Evolutionary conservation across 768 basidiomycete genomes (phyloP), one percentile per base, ranked within the genome.

Genomic region (Pleurotus eryngii): DNA sequence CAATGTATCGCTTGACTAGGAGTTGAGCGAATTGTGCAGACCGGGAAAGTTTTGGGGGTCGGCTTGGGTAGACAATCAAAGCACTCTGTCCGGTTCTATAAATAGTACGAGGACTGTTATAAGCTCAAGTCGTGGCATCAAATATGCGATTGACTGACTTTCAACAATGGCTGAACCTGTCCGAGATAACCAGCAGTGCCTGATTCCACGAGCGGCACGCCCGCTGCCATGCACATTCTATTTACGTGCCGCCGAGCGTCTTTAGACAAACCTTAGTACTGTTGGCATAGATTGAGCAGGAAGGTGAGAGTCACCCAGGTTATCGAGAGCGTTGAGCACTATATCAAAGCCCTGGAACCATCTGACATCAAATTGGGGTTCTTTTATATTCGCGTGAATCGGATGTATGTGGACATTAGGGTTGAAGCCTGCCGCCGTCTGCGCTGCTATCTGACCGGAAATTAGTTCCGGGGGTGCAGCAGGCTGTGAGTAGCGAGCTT

Each of bases 1-100:
- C 96, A 99, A 65, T 99, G 97, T 50, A 98, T 97, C 0, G 97
- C 94, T 61, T 96, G 95, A 57, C 90, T 92, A 0, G 97, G 97
- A 0, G 97, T 98, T 2, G 93, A 93, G 39, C 96, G 87, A 62
- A 99, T 98, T 0, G 97, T 98, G 70, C 97, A 99, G 8, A 98
- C 95, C 0, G 97, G 95, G 67, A 93, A 98, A 0, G 92, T 89
- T 68, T 95, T 98, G 0, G 95, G 94, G 0, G 90, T 89, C 1
- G 89, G 88, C 68, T 98, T 98, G 4, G 89, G 83, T n/a, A 92
- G 80, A 63, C 97, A 99, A 67, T 98, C 95, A 66, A 95, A 98
- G 72, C 97, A 99, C 67, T 98, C 95, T 1, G 92, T 91, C 24
- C 77, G 76, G 65, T 94, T 90, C 93, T 96, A 60, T 2, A 49